Base-by-base conservation (phyloP, 176 grass and related monocot genomes). In the Oryza longistaminata region DNA sequence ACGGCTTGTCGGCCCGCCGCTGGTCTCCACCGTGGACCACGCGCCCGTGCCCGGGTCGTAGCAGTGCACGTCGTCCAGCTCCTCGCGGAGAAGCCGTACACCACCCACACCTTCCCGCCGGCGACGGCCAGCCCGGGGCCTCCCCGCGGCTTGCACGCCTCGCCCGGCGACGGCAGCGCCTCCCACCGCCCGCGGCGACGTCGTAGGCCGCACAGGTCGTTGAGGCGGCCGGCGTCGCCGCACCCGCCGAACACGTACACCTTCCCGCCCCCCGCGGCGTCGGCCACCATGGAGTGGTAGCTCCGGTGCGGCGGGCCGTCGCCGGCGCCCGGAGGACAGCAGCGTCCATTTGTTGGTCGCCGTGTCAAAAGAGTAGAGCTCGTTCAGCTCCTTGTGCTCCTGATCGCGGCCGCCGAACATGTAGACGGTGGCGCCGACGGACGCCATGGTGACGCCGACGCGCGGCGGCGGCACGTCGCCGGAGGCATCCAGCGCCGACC, bases 211-310 rank as follows among this genome's bases (percentile, higher is more conserved):
- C 95, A 94, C 25, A 94, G 75, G 83, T 97, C 92, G 44, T 97
- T 97, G 2, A 97, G 87, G 82, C 95, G 84, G 10, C 92, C 92
- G 0, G 88, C 82, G 52, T 91, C 83, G 25, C 92, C 95, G 37
- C 95, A 97, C 0, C 95, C 92, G 17, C 92, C 95, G 26, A 97
- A 94, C 11, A 97, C 79, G 76, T 94, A 97, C 35, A 93, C 90
- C 19, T 75, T 26, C 22, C 66, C 67, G 16, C 9, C 49, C 9
- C 8, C 70, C 3, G 81, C 78, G 43, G 78, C 78, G 43, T 97
- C 95, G 5, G 90, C 81, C 2, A 86, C 83, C 92, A 91, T 93
- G 17, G 92, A 97, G 67, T 97, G 95, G 82, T 94, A 97, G 88
- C 95, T 97, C 76, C 92, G 84, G 79, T 85, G 90, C 5, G 95